Base-by-base conservation (phyloP, 1,139 yeast genomes). In the Wickerhamomyces sp. region DNA sequence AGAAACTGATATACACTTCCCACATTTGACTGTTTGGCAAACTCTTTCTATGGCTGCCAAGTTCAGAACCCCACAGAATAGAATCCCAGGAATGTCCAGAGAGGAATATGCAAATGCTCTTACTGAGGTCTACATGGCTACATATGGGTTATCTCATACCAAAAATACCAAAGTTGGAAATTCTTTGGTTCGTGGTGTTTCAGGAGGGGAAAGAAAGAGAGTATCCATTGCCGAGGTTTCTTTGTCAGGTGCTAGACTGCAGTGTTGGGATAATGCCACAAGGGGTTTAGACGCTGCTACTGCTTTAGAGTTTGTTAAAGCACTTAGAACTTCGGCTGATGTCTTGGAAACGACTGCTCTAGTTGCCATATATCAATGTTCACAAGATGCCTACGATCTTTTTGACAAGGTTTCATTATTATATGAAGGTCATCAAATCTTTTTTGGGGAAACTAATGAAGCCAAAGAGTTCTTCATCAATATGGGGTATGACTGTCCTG, bases 121-220 rank as follows among this genome's bases (percentile, higher is more conserved):
- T 70, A 73, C 89, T 5, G 78, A 79, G 37, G 85, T 84, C 26
- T 72, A 73, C 50, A 81, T 83, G 87, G 88, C 91, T 15, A 80
- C 83, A 26, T 84, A 78, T 59, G 91, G 91, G 53, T 67, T 84
- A 34, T 67, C 78, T 8, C 91, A 84, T 60, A 82, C 89, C 27
- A 71, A 73, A 52, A 72, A 82, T 61, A 83, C 91, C 43, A 75
- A 75, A 56, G 90, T 81, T 38, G 90, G 89, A 51, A 73, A 74
- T 55, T 86, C 83, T 53, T 69, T 76, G 48, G 76, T 84, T 37
- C 75, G 91, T 58, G 93, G 93, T 64, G 88, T 84, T 35, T 84
- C 91, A 39, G 93, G 93, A 59, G 93, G 93, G 68, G 91, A 84
- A 66, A 73, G 91, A 57, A 84, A 84, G 66, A 79, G 93, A 65